Evolutionary conservation across 2,329 filamentous ascomycete genomes (phyloP), one percentile per base, ranked within the genome.

Genomic region (Pseudogymnoascus sp.): DNA sequence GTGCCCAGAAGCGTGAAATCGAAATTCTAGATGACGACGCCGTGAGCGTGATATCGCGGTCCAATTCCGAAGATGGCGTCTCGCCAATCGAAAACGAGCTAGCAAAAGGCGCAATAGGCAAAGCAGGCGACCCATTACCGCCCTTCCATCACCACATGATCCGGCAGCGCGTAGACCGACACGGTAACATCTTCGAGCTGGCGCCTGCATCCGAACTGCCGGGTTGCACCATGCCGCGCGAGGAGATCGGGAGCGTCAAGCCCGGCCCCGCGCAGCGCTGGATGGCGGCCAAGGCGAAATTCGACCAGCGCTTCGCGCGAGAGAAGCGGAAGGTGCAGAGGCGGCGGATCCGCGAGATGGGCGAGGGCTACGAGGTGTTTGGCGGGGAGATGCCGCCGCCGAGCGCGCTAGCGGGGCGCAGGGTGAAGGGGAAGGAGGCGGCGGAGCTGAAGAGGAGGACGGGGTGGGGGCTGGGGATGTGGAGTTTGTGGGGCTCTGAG

Each of bases 101-200:
- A 5, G 21, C 25, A 23, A 64, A 64, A 8, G 63, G 42, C 18
- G 37, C 23, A 8, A 14, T 56, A 18, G 93, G 93, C n/a, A 91
- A 84, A 72, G 92, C 93, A 2, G 93, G 93, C 1, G 92, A 96
- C 70, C 84, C 90, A 3, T 77, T 97, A 0, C 93, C 92, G 0
- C 77, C 82, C 0, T 97, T 97, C 75, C 82, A 85, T 61, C 81
- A 89, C 65, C 88, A 96, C 73, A 97, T 97, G 93, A 93, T 99
- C 66, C 88, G 95, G 7, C 92, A 99, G 73, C 82, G 89, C 28
- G 87, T 97, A 18, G 89, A 90, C 65, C 82, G 89, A 1, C 86
- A 93, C 71, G 95, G 95, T 4, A 81, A 82, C 11, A 87, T 93
- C 21, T 86, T 87, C 64, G 82, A 85, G 0, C 80, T 99, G 4